Base-by-base conservation (phyloP, 1,284 basidiomycete species). In the Phaffia rhodozyma region DNA sequence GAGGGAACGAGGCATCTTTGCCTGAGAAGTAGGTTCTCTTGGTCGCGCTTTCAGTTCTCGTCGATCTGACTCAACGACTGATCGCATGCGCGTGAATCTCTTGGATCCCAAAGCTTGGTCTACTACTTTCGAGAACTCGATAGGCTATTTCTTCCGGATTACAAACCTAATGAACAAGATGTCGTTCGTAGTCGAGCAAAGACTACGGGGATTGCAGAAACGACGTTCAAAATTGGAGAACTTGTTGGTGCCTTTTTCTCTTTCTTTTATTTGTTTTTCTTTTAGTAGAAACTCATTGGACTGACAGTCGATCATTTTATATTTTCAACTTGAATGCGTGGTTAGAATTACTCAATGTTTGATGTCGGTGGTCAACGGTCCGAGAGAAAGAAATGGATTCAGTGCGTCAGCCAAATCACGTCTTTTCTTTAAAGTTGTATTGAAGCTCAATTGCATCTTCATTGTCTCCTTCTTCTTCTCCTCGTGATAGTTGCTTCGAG, bases 281-380 rank as follows among this genome's bases (percentile, higher is more conserved):
- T 23, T 23, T 27, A 7, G 30, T 11, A 53, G 18, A 2, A 20
- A 2, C 5, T 27, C 25, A 16, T 11, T 2, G 25, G 52, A 27
- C 18, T 53, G 18, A 53, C 7, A 53, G 7, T 6, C 52, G 18
- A 53, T 13, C 52, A 32, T 2, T 2, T 18, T 7, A n/a, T 9
- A 5, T 27, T 13, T 13, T 18, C 30, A 9, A 9, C 85, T 86
- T 92, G 65, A 90, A 92, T 71, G 90, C 52, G 18, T 16, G 11
- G 18, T 7, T 27, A 67, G 58, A 59, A 58, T n/a, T 61, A 63
- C 71, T 86, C 87, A 71, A 77, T 96, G 47, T 91, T 96, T 75
- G 91, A 97, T 76, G 91, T 97, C 59, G 92, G 93, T 69, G 94
- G 93, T 27, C 94, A 97, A 78, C 81, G 94, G 67, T 88, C 84